Evolutionary conservation across 352 stramenopile genomes (phyloP).

Genomic region (Aphanomyces astaci): DNA sequence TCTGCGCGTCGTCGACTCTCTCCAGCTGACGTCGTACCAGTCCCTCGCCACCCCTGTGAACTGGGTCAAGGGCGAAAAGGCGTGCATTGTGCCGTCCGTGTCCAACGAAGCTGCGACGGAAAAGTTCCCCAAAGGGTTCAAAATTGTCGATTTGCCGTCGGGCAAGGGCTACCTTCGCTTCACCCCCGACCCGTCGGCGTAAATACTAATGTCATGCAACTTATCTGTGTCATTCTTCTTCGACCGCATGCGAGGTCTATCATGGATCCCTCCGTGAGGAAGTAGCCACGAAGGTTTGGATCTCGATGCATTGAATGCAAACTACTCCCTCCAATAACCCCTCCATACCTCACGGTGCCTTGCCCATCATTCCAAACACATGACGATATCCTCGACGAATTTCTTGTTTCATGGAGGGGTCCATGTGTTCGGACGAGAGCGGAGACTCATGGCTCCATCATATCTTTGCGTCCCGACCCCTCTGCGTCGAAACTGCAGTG

Average conservation of each 20-base stretch:
- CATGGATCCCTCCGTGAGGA: not conserved
- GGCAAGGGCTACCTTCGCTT: slow-evolving; percentile 71
- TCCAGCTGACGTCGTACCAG: slow-evolving; percentile 63
- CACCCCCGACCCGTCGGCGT: slow-evolving; percentile 34
- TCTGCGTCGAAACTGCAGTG: not conserved
- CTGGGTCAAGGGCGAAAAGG: slow-evolving; percentile 52
- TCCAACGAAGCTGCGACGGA: slow-evolving; percentile 47
- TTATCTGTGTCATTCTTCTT: slow-evolving; percentile 7
- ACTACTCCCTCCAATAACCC: no score
- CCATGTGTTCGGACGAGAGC: no score
- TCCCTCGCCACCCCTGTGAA: slow-evolving; percentile 59
- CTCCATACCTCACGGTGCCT: no score
- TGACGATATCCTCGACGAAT: slow-evolving; percentile 74
- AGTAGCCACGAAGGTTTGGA: not conserved
- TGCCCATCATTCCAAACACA: slow-evolving; percentile 68
- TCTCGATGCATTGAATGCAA: no score
- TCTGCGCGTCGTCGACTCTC: slow-evolving; percentile 81
- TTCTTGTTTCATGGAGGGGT: slow-evolving; percentile 28
- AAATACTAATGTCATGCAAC: slow-evolving; percentile 8
- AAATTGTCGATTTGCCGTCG: slow-evolving; percentile 58
- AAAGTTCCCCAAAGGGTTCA: slow-evolving; percentile 50
- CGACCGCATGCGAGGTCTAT: not conserved
- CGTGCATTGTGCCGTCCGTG: slow-evolving; percentile 58
- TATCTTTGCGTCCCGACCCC: not conserved
- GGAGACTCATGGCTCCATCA: not conserved